phyloP scores from a whole-genome alignment of 164 flowering plant species.

The Amborella trichopoda region DNA sequence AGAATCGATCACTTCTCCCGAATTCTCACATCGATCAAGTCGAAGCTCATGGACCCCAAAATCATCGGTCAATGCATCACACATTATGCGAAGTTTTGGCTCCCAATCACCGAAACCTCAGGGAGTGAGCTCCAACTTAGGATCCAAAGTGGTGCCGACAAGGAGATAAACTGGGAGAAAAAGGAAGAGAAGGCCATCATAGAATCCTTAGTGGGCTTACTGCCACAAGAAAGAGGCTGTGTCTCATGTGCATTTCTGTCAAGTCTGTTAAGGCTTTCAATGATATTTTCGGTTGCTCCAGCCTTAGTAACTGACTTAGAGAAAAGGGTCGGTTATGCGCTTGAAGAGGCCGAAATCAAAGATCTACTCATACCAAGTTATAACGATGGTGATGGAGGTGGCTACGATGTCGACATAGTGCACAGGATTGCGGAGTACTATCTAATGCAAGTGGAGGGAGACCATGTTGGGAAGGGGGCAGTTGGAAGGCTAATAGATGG shows the following conservation, averaged over 20 bases:
- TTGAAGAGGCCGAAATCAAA: constrained; percentile 55
- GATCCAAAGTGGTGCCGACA: constrained; percentile 27
- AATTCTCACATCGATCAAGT: constrained; percentile 40
- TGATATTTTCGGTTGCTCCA: constrained; percentile 40
- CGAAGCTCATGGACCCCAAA: constrained; percentile 45
- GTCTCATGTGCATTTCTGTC: constrained; percentile 62
- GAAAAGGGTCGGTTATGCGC: constrained; percentile 57
- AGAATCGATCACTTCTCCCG: constrained; percentile 61
- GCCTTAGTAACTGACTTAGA: constrained; percentile 74
- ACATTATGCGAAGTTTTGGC: constrained; percentile 52
- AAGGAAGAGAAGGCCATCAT: constrained; percentile 53
- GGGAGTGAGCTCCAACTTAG: constrained; percentile 37
- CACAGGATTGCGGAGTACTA: too few species aligned
- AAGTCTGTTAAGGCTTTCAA: constrained; percentile 61
- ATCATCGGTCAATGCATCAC: constrained; percentile 45
- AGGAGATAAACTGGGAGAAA: constrained; percentile 19
- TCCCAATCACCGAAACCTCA: constrained; percentile 31
- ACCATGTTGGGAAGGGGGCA: too few species aligned
- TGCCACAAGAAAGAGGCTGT: constrained; percentile 54
- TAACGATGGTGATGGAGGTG: constrained; percentile 30
- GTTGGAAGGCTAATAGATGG: constrained; percentile 64
- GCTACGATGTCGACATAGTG: too few species aligned
- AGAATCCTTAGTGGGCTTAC: constrained; percentile 62
- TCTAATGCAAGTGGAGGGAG: too few species aligned
- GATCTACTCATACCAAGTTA: constrained; percentile 64